A percentile compares a stretch with the other conserved stretches of the same genome.
Conservation (phyloP, 495 filamentous ascomycete genomes). For the Penicillium daleae region DNA sequence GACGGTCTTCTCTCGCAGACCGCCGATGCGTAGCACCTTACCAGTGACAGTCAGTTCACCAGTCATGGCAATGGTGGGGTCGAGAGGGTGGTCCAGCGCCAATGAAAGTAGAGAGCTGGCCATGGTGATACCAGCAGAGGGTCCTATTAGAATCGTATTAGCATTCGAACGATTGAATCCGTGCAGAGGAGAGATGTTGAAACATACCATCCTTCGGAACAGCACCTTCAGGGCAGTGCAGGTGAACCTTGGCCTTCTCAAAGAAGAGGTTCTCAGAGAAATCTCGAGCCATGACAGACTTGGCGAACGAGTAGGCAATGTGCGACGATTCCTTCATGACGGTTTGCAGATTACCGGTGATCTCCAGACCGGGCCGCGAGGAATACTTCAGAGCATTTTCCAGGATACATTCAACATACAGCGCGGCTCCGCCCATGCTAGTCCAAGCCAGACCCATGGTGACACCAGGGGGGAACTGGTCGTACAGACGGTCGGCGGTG, state of each 20-base stretch:
- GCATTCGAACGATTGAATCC: slow-evolving; percentile 2
- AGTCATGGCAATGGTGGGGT: slow-evolving; percentile 95
- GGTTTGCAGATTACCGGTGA: slow-evolving; percentile 90
- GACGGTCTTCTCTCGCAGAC: slow-evolving; percentile 97
- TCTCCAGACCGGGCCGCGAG: slow-evolving; percentile 78
- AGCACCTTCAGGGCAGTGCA: slow-evolving; percentile 97
- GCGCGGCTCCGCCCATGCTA: slow-evolving; percentile 92
- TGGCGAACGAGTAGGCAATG: slow-evolving; percentile 96
- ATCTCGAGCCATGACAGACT: slow-evolving; percentile 78
- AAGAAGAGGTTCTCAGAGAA: slow-evolving; percentile 94
- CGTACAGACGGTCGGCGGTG: slow-evolving; percentile 94
- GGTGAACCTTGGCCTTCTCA: slow-evolving; percentile 91
- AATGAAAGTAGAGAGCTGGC: slow-evolving; percentile 86
- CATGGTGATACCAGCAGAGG: slow-evolving; percentile 97
- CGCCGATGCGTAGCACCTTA: slow-evolving; percentile 95
- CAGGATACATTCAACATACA: slow-evolving; percentile 97
- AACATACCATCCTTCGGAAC: slow-evolving; percentile 86
- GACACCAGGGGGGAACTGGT: slow-evolving; percentile 92
- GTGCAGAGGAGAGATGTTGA: slow-evolving; percentile 1
- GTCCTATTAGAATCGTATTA: slow-evolving; percentile 50
- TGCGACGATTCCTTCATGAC: slow-evolving; percentile 98
- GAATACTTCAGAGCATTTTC: slow-evolving; percentile 73
- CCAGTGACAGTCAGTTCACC: slow-evolving; percentile 97
- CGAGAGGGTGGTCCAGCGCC: slow-evolving; percentile 74
- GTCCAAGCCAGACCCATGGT: slow-evolving; percentile 99